phyloP scores from a whole-genome alignment of 257 asterid genomes.

The Solanum chmielewskii region DNA sequence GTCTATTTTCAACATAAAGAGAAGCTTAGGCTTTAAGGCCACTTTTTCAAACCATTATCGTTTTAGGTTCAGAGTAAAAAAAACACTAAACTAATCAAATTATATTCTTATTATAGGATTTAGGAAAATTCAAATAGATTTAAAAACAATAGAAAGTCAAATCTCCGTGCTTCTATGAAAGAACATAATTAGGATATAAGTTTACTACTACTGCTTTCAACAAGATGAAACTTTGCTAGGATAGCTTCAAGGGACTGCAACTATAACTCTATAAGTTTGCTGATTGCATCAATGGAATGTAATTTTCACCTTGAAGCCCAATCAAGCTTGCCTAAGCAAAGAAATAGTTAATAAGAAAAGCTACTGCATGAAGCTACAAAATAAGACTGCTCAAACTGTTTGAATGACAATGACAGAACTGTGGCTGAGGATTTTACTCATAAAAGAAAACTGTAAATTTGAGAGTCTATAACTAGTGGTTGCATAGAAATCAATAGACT shows the following conservation, averaged over 20 bases:
- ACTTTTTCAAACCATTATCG: not conserved
- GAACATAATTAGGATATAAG: not conserved
- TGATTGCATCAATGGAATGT: not conserved
- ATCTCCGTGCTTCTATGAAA: not conserved
- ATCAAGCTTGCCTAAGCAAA: not conserved
- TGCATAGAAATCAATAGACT: not conserved
- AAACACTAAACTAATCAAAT: not conserved
- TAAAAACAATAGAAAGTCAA: not conserved
- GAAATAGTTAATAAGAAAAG: not conserved
- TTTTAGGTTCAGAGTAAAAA: not conserved
- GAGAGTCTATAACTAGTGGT: not conserved
- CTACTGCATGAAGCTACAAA: not conserved
- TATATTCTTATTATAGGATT: not conserved
- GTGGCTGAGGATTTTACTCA: not conserved
- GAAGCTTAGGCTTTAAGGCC: not conserved
- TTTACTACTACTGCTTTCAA: not conserved
- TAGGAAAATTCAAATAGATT: not conserved
- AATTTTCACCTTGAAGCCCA: not conserved
- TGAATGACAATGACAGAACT: not conserved
- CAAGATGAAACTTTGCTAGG: not conserved
- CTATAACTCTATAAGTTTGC: not conserved
- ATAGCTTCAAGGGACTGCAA: not conserved
- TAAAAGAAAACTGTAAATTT: not conserved
- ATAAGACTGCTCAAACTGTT: not conserved
- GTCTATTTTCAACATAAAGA: not conserved